These are phyloP conservation scores for Suhomyces pyralidae DNA, from an alignment of 805 yeast genomes.

Conservation along the genomic window DNA sequence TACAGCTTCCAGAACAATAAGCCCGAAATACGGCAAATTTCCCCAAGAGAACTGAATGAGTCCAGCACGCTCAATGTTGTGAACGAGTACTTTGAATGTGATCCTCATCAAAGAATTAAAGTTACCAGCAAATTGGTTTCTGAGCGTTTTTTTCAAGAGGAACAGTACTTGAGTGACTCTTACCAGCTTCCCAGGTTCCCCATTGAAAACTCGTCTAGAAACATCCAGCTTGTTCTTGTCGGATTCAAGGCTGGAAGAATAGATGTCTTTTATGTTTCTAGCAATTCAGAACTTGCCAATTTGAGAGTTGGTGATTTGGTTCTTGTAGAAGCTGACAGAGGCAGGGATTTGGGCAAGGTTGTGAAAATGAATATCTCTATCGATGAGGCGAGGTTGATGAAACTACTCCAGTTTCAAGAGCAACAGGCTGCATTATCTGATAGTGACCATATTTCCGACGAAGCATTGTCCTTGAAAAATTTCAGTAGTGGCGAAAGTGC, in stretches of 20 bases:
- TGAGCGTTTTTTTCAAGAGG: slow-evolving; percentile 29
- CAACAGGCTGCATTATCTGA: slow-evolving; percentile 62
- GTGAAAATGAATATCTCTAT: slow-evolving; percentile 54
- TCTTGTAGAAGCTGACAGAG: slow-evolving; percentile 82
- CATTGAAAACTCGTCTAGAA: slow-evolving; percentile 24
- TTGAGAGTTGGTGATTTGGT: slow-evolving; percentile 63
- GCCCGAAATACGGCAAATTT: background rate
- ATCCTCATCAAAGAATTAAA: slow-evolving; percentile 38
- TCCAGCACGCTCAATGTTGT: slow-evolving; percentile 15
- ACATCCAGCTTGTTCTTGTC: slow-evolving; percentile 52
- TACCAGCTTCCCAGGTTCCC: slow-evolving; percentile 30
- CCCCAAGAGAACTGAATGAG: background rate
- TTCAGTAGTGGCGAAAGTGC: slow-evolving; percentile 4
- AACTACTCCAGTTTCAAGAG: slow-evolving; percentile 64
- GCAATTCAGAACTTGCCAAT: slow-evolving; percentile 11
- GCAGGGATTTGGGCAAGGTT: slow-evolving; percentile 71
- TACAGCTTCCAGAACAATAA: background rate
- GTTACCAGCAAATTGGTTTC: slow-evolving; percentile 29
- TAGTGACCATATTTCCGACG: slow-evolving; percentile 13
- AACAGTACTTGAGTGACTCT: slow-evolving; percentile 24
- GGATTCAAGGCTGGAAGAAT: slow-evolving; percentile 77
- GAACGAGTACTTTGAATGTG: slow-evolving; percentile 34
- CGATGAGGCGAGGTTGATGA: slow-evolving; percentile 67
- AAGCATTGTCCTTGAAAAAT: slow-evolving; percentile 24
- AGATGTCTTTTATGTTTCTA: slow-evolving; percentile 69